These are phyloP conservation scores for Aphanomyces cochlioides DNA, from an alignment of 352 stramenopile species.

Conservation along the genomic window DNA sequence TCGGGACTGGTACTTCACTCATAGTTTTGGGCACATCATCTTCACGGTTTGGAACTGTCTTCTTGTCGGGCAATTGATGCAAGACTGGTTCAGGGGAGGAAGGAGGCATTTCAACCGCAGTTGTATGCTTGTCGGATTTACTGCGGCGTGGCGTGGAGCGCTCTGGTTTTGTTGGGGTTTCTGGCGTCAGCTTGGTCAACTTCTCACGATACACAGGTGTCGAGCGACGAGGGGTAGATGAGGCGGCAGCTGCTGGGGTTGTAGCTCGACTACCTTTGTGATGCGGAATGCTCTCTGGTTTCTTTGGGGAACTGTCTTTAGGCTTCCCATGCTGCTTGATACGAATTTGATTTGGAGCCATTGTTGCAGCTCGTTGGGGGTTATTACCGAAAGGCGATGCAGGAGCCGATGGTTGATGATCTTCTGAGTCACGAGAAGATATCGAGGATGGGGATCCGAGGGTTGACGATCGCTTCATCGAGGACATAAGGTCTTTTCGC, in stretches of 20 bases:
- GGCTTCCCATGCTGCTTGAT: not conserved
- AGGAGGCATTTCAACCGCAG: not conserved
- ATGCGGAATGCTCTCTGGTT: not conserved
- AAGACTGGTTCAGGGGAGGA: not conserved
- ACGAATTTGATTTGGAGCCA: not conserved
- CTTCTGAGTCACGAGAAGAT: conserved; percentile 1
- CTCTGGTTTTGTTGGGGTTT: not conserved
- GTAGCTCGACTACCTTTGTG: not conserved
- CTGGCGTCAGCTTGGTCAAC: not conserved
- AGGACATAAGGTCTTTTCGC: not conserved
- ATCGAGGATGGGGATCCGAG: conserved; percentile 7
- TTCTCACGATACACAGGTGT: conserved; percentile 16
- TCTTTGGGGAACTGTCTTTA: conserved; percentile 1
- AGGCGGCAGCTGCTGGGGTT: not conserved
- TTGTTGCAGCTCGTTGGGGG: not conserved
- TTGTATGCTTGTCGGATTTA: not conserved
- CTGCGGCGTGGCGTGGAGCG: not conserved
- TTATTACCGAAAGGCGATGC: not conserved
- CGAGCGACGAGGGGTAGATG: not conserved
- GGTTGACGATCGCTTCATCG: not conserved
- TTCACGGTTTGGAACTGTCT: no score
- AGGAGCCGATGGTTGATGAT: not conserved
- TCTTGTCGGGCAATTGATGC: not conserved
- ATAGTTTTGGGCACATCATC: no score
- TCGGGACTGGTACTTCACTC: no score